Conservation (phyloP, 441 rosid species). For the Arabidopsis hybrid region DNA sequence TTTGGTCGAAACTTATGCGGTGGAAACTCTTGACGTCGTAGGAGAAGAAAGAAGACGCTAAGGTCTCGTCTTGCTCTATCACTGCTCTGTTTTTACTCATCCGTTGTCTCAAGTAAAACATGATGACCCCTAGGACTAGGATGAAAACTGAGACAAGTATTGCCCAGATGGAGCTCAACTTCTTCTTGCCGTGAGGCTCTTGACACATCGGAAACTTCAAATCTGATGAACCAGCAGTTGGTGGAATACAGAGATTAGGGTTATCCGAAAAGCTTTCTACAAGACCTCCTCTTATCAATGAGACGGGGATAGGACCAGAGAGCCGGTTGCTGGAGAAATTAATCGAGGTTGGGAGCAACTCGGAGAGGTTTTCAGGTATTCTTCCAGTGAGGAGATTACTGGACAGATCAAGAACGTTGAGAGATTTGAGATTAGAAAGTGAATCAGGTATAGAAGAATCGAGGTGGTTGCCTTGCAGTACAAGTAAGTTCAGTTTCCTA, state of each 20-base stretch:
- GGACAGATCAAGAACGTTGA: slow-evolving; percentile 91
- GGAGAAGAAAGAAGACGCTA: slow-evolving; percentile 72
- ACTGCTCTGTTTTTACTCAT: slow-evolving; percentile 55
- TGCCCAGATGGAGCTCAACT: slow-evolving; percentile 65
- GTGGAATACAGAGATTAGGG: slow-evolving; percentile 81
- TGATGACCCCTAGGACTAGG: slow-evolving; percentile 58
- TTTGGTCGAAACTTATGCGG: slow-evolving; percentile 68
- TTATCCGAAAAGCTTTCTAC: slow-evolving; percentile 89
- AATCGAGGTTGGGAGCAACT: slow-evolving; percentile 75
- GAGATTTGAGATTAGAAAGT: slow-evolving; percentile 69
- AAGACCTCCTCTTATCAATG: slow-evolving; percentile 70
- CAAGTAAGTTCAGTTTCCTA: slow-evolving; percentile 70
- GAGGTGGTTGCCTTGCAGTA: slow-evolving; percentile 74
- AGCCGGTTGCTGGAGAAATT: slow-evolving; percentile 82
- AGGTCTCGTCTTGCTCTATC: slow-evolving; percentile 65
- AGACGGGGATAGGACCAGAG: slow-evolving; percentile 85
- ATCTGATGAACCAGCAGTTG: slow-evolving; percentile 52
- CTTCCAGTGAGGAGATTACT: slow-evolving; percentile 74
- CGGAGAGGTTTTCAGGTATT: slow-evolving; percentile 72
- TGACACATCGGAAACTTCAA: slow-evolving; percentile 68
- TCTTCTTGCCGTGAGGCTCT: slow-evolving; percentile 52
- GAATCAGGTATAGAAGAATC: slow-evolving; percentile 72
- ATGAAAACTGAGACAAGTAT: slow-evolving; percentile 59
- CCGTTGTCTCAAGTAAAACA: slow-evolving; percentile 66
- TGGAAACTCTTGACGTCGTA: slow-evolving; percentile 89